Evolutionary conservation across 2,329 filamentous ascomycete species (phyloP).

Genomic region (Trichoderma endophyticum): DNA sequence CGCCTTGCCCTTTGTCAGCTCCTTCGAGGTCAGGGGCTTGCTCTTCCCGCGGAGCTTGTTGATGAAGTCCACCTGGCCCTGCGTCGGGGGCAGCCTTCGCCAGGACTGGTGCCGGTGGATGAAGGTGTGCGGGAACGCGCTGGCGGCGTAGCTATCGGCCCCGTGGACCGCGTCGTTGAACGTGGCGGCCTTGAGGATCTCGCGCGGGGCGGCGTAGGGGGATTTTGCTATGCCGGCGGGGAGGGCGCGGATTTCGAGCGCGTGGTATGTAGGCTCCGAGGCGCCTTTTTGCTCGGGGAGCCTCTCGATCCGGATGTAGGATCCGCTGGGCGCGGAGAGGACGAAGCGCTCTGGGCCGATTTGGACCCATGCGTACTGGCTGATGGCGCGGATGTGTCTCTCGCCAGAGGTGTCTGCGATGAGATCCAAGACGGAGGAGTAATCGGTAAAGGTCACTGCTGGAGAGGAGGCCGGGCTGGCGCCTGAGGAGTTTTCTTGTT

Average conservation of each 20-base stretch:
- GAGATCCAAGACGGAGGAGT: conserved; percentile 86
- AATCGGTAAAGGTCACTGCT: conserved; percentile 79
- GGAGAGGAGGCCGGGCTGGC: conserved; percentile 25
- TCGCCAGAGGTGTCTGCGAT: conserved; percentile 79
- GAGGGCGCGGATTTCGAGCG: conserved; percentile 48
- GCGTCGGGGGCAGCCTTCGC: conserved; percentile 64
- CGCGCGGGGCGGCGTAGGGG: conserved; percentile 66
- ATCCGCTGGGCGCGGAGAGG: conserved; percentile 62
- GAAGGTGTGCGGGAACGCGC: conserved; percentile 63
- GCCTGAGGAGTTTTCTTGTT: conserved; percentile 18
- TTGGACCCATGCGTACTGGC: conserved; percentile 77
- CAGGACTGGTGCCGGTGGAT: conserved; percentile 66
- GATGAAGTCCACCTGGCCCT: conserved; percentile 64
- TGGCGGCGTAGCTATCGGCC: conserved; percentile 74
- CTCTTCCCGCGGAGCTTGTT: conserved; percentile 59
- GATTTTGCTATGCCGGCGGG: conserved; percentile 45
- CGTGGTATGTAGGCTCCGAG: conserved; percentile 37
- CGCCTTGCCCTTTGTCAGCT: conserved; percentile 75
- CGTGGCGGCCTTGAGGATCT: conserved; percentile 62
- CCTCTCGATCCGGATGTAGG: conserved; percentile 54
- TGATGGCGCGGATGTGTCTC: conserved; percentile 72
- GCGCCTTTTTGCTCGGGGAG: conserved; percentile 26
- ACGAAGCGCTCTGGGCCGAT: conserved; percentile 69
- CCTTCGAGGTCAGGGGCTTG: conserved; percentile 51
- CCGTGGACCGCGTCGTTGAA: conserved; percentile 77